A percentile compares a stretch with the other conserved stretches of the same genome.
Evolutionary conservation across 2,329 filamentous ascomycete species (phyloP).

Genomic region (Paraphoma chrysanthemicola): DNA sequence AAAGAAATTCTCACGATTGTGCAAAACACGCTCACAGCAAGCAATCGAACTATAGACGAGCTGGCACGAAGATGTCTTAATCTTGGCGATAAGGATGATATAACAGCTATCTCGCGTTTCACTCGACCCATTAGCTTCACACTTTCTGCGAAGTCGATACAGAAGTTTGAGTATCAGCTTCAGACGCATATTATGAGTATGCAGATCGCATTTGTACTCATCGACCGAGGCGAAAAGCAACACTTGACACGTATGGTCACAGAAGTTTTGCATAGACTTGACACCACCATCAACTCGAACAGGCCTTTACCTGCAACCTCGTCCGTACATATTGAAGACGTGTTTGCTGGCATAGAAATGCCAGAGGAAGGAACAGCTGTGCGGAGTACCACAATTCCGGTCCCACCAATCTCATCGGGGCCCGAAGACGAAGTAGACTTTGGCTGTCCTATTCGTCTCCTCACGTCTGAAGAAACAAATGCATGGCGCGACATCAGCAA

Average conservation of each 20-base stretch:
- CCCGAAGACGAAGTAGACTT: background rate
- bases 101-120: background rate
- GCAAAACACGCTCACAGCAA: background rate
- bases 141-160: background rate
- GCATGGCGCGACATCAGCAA: background rate
- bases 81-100: background rate
- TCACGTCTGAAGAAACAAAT: background rate
- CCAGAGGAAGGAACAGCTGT: background rate
- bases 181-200: background rate
- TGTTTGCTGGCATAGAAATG: background rate
- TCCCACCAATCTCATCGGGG: background rate
- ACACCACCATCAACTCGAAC: background rate
- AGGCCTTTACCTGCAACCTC: background rate
- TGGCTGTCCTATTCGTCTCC: background rate
- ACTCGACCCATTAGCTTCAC: background rate
- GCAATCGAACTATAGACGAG: slow-evolving; percentile 1
- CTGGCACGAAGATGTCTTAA: slow-evolving; percentile 1
- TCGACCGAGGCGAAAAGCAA: background rate
- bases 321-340: background rate
- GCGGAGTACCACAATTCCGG: background rate
- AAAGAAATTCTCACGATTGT: background rate
- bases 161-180: background rate
- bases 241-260: background rate
- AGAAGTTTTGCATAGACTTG: background rate
- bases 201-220: background rate